Base-by-base conservation (phyloP, 768 basidiomycete species). In the Panaeolus cyanescens region DNA sequence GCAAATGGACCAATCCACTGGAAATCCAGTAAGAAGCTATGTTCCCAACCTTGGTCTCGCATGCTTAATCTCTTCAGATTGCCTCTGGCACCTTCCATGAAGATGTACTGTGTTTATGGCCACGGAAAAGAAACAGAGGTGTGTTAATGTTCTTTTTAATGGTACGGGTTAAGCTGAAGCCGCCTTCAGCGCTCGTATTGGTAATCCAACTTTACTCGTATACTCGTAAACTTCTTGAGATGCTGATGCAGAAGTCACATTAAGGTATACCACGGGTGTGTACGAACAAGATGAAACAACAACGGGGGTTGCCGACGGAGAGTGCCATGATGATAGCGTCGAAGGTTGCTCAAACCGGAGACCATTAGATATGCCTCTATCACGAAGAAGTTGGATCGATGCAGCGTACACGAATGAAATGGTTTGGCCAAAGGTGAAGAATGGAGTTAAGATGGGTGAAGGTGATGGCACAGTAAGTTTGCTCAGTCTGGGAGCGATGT, bases 81-180 rank as follows among this genome's bases (percentile, higher is more conserved):
- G 17, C 96, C 96, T 1, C 75, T 87, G 53, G 97, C 97, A 0
- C 95, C 96, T 1, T 91, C 89, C 4, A 91, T 97, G 88, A 93
- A 90, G 70, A 88, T 96, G 30, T 92, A 89, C 72, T 98, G 96
- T 64, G 85, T 95, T 2, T 98, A 99, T 76, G 96, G 96, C 0
- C 90, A 93, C 65, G 96, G 96, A 19, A 98, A 98, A 71, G 92
- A 95, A 67, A 99, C 95, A 0, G 95, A 97, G 83, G 92, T 87
- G 36, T 64, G 83, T 59, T 56, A 60, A 37, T 59, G 59, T n/a
- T 50, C 42, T 22, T 42, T 1, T 25, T 20, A 50, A 12, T 13
- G 45, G 20, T 9, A 22, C 45, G 10, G 30, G 45, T 50, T 50
- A 50, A 50, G 12, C 37, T 37, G 55, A 33, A 45, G 42, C 45